phyloP scores from a whole-genome alignment of 345 rosid genomes.

The Eucalyptus leucophloia region DNA sequence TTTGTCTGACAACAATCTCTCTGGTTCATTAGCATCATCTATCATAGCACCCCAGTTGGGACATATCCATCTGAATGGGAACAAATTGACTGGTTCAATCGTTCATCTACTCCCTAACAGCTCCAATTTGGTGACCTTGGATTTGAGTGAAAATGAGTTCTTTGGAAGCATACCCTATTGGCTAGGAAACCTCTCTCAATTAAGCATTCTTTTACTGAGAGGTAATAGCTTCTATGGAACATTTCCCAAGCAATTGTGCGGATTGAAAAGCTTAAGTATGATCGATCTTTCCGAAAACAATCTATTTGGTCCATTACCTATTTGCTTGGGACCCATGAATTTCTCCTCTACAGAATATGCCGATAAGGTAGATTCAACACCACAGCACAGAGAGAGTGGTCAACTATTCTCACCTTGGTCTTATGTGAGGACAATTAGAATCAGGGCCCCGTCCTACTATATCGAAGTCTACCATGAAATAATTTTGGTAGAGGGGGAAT shows the following conservation, averaged over 20 bases:
- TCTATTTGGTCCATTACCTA: not conserved
- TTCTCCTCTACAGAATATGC: not conserved
- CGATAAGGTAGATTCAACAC: fast-evolving
- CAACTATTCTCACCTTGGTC: fast-evolving
- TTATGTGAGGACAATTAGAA: not conserved
- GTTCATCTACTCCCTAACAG: fast-evolving
- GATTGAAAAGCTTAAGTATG: not conserved
- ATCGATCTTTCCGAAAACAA: not conserved
- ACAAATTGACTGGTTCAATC: too few relatives aligned
- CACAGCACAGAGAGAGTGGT: too few relatives aligned
- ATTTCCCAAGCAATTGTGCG: not conserved
- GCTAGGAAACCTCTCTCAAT: too few relatives aligned
- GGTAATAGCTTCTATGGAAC: not conserved
- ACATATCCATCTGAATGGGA: too few relatives aligned
- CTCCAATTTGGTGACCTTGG: too few relatives aligned
- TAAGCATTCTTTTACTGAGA: too few relatives aligned
- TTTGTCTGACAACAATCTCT: too few relatives aligned
- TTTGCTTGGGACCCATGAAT: not conserved
- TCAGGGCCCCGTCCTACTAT: too few relatives aligned
- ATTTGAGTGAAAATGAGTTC: too few relatives aligned
- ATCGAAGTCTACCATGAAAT: fast-evolving
- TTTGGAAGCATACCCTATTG: too few relatives aligned
- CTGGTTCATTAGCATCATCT: too few relatives aligned
- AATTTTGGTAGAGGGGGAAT: fast-evolving
- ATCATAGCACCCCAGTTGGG: fast-evolving